phyloP scores from a whole-genome alignment of 2,329 filamentous ascomycete species.

The Canariomyces notabilis region DNA sequence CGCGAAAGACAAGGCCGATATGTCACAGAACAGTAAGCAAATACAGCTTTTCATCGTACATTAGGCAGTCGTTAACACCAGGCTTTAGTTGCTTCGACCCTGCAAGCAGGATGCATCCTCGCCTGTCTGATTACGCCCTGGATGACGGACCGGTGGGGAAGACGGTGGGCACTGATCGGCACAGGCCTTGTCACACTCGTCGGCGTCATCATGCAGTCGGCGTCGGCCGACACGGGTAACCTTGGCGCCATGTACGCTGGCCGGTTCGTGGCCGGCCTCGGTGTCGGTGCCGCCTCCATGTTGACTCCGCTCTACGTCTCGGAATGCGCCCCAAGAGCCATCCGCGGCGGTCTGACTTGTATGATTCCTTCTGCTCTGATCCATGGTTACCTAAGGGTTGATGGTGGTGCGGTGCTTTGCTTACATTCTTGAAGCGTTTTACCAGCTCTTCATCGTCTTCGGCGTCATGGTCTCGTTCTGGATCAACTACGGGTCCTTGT shows the following conservation, averaged over 20 bases:
- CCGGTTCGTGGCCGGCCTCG: conserved; percentile 45
- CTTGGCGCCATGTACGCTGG: conserved; percentile 57
- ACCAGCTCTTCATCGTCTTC: conserved; percentile 39
- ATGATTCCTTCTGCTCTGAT: neutral
- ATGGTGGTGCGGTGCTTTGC: neutral
- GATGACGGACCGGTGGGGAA: conserved; percentile 48
- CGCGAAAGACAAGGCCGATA: conserved; percentile 5
- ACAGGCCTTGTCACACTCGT: conserved; percentile 49
- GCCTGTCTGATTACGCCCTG: conserved; percentile 40
- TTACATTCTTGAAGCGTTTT: conserved; percentile 24
- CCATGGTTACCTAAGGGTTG: no score
- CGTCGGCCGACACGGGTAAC: conserved; percentile 44
- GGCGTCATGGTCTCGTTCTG: conserved; percentile 38
- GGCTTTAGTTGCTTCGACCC: conserved; percentile 49
- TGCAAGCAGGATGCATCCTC: conserved; percentile 36
- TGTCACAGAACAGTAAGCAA: conserved; percentile 13
- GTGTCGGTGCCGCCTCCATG: conserved; percentile 35
- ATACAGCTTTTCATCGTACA: neutral
- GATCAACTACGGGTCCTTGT: conserved; percentile 40
- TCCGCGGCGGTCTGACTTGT: conserved; percentile 38
- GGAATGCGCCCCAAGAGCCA: conserved; percentile 38
- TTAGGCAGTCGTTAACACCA: conserved; percentile 24
- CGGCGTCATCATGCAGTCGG: conserved; percentile 57
- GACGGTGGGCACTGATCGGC: conserved; percentile 47
- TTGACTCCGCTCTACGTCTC: conserved; percentile 39